These are phyloP conservation scores for Globisporangium alternatum DNA, from an alignment of 352 stramenopile genomes.

Conservation along the genomic window DNA sequence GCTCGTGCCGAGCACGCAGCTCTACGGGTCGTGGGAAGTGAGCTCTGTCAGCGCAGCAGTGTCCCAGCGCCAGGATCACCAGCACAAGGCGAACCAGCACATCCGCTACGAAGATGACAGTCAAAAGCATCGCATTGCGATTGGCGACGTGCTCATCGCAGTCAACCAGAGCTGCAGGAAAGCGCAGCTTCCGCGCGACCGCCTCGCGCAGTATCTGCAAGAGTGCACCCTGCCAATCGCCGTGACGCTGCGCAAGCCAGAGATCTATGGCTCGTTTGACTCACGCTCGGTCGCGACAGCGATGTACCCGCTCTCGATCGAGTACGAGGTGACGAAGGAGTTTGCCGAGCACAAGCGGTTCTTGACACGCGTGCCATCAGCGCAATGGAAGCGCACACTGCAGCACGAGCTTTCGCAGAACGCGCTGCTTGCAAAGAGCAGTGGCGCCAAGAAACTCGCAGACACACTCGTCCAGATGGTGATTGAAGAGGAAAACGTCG, in stretches of 20 bases:
- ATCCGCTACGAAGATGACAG: conserved; percentile 11
- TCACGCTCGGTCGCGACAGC: conserved; percentile 61
- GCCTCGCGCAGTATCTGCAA: conserved; percentile 42
- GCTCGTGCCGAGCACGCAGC: conserved; percentile 74
- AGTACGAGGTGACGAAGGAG: conserved; percentile 37
- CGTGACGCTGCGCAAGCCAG: conserved; percentile 62
- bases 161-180: conserved; percentile 52
- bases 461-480: conserved; percentile 22
- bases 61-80: not conserved
- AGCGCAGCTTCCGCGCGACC: conserved; percentile 44
- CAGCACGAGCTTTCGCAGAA: conserved; percentile 53
- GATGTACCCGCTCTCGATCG: conserved; percentile 68
- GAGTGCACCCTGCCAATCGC: conserved; percentile 50
- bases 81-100: conserved; percentile 12
- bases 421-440: conserved; percentile 22
- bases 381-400: conserved; percentile 62
- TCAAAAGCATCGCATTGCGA: conserved; percentile 26
- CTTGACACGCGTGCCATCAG: conserved; percentile 48
- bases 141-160: conserved; percentile 65
- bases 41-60: conserved; percentile 33
- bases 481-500: conserved; percentile 12
- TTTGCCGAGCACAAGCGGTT: conserved; percentile 32
- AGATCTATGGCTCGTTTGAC: conserved; percentile 57
- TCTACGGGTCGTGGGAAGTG: conserved; percentile 80
- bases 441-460: conserved; percentile 21